Evolutionary conservation across 176 grass and related monocot species (phyloP), one percentile per base, ranked within the genome.

Genomic region (Saccharum officinarum): DNA sequence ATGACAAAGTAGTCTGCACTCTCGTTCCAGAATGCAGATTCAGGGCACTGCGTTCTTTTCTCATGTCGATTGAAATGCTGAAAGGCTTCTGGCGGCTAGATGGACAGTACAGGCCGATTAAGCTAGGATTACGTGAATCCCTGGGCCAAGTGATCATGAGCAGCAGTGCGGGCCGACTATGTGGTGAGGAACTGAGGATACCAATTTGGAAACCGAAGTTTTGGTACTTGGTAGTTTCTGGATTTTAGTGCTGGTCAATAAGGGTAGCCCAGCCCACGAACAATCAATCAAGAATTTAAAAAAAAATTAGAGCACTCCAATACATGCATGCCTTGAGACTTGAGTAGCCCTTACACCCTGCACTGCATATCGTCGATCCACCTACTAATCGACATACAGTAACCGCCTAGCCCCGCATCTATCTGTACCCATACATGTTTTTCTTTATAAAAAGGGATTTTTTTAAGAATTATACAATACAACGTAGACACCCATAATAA

Each of bases 201-300:
- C 39, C 39, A 77, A 83, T 77, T 77, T 83, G 8, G n/a, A n/a
- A n/a, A n/a, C n/a, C n/a, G n/a, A 36, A 44, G 52, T 46, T 36
- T 59, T 10, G 33, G 12, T 75, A 16, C 0, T 49, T 16, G 59
- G 37, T 37, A 38, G n/a, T 81, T 76, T 87, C 18, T 23, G 26
- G 25, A 66, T 55, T 67, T 23, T 12, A 25, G 50, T 38, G 20
- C 49, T 49, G 61, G 78, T 87, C 78, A 82, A 82, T 13, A 36
- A 54, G 59, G 71, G 81, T 46, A 34, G 71, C 79, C 85, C 85
- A 82, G 61, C 71, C 79, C 85, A 87, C 26, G 28, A 64, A 73
- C 67, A 54, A 54, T 7, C 67, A 54, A 54, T 7, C 55, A 42
- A 33, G 42, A 45, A 10, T 28, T 36, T n/a, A n/a, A 36, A 34